phyloP scores from a whole-genome alignment of 441 rosid genomes.

The Metrosideros polymorpha region DNA sequence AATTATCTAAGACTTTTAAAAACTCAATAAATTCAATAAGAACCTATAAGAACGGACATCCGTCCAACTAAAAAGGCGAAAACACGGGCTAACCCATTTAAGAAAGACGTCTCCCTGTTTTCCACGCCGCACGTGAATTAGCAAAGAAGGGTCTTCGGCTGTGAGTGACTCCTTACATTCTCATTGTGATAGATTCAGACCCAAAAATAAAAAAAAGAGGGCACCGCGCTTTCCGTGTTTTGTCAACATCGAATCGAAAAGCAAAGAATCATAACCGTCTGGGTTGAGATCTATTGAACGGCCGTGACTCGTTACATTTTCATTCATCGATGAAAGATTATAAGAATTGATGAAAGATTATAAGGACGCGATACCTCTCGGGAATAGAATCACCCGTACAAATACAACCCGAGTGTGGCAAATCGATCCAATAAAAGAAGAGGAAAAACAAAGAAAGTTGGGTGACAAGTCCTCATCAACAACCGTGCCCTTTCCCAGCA shows the following conservation, averaged over 20 bases:
- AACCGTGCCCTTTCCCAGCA: neutral
- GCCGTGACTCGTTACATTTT: neutral
- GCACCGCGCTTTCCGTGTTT: no score
- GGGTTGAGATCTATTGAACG: neutral
- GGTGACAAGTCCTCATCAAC: neutral
- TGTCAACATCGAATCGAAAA: neutral
- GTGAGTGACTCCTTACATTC: no score
- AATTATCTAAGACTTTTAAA: no score
- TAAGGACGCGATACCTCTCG: neutral
- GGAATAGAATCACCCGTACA: neutral
- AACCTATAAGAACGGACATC: no score
- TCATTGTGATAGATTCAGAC: no score
- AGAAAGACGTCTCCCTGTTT: no score
- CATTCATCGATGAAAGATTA: neutral
- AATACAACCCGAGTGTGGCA: neutral
- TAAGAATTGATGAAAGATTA: neutral
- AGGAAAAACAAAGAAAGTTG: neutral
- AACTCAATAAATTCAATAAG: no score
- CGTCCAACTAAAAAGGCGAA: no score
- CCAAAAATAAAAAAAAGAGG: no score
- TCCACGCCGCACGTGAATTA: no score
- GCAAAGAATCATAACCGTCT: neutral
- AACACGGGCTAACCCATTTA: no score
- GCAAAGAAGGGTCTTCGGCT: no score
- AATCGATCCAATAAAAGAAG: neutral